Base-by-base conservation (phyloP, 345 rosid genomes). In the Eucalyptus shirleyi region DNA sequence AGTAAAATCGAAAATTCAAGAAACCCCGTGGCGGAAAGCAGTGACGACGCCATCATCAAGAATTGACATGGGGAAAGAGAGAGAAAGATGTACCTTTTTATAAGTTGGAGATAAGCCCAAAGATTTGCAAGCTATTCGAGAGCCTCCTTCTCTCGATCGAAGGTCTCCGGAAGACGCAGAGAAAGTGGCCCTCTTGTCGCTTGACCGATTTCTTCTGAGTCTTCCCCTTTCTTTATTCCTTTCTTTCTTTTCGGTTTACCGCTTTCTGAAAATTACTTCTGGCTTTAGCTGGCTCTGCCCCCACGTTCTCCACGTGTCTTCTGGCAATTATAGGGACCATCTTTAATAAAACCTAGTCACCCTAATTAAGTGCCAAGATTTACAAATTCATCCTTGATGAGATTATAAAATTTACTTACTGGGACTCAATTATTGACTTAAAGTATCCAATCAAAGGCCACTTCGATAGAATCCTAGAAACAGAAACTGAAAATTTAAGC, bases 321-420 rank as follows among this genome's bases (percentile, higher is more conserved):
- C 37, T 1, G 3, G 9, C 47, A 21, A 32, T 1, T 0, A 53
- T 53, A 53, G 56, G 24, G 56, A 0, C 59, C 59, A 53, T 19
- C 24, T 53, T 53, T 19, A 53, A 19, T 53, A 28, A 60, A 62
- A 62, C 69, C 69, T 28, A 62, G n/a, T 62, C 0, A 62, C n/a
- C 7, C 65, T 28, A 28, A 62, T 28, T 3, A 28, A 19, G 45
- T 72, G 82, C 45, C 28, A 72, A 72, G 7, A 72, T 42, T 72
- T 72, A 19, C 82, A 19, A 72, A 72, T 72, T 37, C 44, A 72
- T 72, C 26, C 82, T 34, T 19, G 12, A 19, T 37, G 15, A 34
- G 82, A 72, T 37, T 21, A 37, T 9, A 65, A 72, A 34, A 11
- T 10, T 72, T 37, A 37, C 12, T 72, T 72, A 40, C 8, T 6